Evolutionary conservation across 495 filamentous ascomycete genomes (phyloP).

Genomic region (Durotheca rogersii): DNA sequence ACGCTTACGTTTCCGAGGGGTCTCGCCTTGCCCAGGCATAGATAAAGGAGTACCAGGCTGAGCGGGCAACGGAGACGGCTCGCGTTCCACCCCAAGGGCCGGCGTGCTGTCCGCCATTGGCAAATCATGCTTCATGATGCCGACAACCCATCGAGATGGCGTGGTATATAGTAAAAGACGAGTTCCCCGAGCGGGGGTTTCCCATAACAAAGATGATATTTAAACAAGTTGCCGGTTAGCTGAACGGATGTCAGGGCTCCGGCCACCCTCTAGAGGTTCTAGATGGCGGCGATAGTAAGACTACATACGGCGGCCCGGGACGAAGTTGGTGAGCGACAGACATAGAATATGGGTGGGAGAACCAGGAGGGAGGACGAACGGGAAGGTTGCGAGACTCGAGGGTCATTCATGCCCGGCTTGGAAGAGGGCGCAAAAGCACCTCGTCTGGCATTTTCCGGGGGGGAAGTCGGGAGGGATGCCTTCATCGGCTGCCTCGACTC

Average conservation of each 20-base stretch:
- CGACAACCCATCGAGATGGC: constrained; percentile 18
- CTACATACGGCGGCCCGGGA: neutral
- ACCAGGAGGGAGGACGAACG: no score
- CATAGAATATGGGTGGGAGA: no score
- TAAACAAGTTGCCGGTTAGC: constrained; percentile 10
- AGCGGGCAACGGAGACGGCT: constrained; percentile 23
- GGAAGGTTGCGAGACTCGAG: no score
- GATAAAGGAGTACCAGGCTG: constrained; percentile 30
- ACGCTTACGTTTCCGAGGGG: constrained; percentile 40
- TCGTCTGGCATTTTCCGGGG: no score
- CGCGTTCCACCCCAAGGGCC: constrained; percentile 23
- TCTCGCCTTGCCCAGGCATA: constrained; percentile 29
- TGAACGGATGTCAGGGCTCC: constrained; percentile 17
- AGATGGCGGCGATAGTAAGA: constrained; percentile 15
- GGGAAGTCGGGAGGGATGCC: no score
- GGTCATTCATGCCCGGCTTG: no score
- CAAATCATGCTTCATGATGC: constrained; percentile 16
- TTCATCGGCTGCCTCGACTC: no score
- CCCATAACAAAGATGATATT: constrained; percentile 10
- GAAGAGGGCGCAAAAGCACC: no score
- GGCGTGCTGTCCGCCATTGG: constrained; percentile 16
- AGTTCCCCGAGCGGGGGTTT: no score
- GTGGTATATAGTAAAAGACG: no score
- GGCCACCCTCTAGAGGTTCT: constrained; percentile 20
- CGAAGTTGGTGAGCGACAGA: neutral